Percentiles rank a stretch among this genome's conserved stretches.
Conservation (phyloP, 2,329 filamentous ascomycete genomes). For the Hypomyces rosellus region DNA sequence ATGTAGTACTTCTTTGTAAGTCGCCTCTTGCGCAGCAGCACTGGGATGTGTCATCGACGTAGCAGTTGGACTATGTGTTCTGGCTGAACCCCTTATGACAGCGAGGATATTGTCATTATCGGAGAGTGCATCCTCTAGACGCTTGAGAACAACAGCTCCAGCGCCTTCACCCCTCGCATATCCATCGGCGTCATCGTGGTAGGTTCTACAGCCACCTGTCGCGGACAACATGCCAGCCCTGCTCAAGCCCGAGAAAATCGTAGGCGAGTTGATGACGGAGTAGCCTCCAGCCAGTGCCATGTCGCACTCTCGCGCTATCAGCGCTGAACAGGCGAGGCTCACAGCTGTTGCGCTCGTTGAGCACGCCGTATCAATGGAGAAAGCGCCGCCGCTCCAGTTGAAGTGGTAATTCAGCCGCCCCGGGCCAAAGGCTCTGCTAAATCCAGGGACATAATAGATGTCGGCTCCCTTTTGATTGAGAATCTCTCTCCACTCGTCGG, state of each 20-base stretch:
- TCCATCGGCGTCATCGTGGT: slow-evolving; percentile 56
- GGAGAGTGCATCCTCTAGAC: slow-evolving; percentile 36
- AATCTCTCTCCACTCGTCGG: not conserved
- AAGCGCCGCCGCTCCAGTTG: slow-evolving; percentile 64
- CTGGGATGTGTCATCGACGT: slow-evolving; percentile 68
- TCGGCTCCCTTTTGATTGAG: not conserved
- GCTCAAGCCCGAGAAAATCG: slow-evolving; percentile 58
- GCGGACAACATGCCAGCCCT: slow-evolving; percentile 61
- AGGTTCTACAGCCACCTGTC: slow-evolving; percentile 41
- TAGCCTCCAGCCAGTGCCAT: slow-evolving; percentile 58
- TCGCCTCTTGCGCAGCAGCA: slow-evolving; percentile 52
- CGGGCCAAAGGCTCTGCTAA: not conserved
- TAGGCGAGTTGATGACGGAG: slow-evolving; percentile 60
- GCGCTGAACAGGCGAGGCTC: slow-evolving; percentile 51
- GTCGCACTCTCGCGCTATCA: slow-evolving; percentile 57
- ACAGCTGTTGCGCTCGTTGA: slow-evolving; percentile 67
- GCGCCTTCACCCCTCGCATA: slow-evolving; percentile 49
- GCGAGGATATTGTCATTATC: slow-evolving; percentile 63
- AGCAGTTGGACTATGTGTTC: slow-evolving; percentile 66
- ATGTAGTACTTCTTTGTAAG: slow-evolving; percentile 60
- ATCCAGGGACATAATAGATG: not conserved
- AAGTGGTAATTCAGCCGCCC: slow-evolving; percentile 55
- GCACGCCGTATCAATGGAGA: slow-evolving; percentile 68
- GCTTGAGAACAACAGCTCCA: slow-evolving; percentile 43
- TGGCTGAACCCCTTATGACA: slow-evolving; percentile 55